Conservation (phyloP, 1,284 basidiomycete genomes). For the Papiliotrema laurentii region DNA sequence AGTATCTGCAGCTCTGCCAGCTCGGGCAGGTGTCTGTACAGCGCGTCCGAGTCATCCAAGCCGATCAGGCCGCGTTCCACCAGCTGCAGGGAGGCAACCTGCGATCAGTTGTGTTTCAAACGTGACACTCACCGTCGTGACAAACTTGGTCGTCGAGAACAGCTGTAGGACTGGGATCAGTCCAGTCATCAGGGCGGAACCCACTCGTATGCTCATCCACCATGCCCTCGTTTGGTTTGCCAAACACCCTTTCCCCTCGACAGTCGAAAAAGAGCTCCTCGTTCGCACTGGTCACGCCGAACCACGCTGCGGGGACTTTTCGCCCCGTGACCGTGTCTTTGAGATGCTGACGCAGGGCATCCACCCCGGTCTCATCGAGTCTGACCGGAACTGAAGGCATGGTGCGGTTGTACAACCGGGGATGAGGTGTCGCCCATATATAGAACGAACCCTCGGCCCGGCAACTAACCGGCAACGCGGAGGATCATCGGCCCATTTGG, state of each 20-base stretch:
- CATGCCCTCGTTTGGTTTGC: slow-evolving; percentile 20
- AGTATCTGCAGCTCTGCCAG: slow-evolving; percentile 26
- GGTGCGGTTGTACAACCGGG: no score
- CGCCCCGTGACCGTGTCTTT: not conserved
- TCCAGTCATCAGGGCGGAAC: slow-evolving; percentile 3
- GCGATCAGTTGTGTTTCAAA: not conserved
- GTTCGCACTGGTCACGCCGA: slow-evolving; percentile 31
- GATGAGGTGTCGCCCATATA: no score
- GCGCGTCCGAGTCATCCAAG: slow-evolving; percentile 24
- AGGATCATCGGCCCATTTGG: no score
- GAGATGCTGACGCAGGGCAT: not conserved
- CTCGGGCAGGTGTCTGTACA: slow-evolving; percentile 32
- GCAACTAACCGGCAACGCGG: no score
- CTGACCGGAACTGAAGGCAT: no score
- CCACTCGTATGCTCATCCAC: slow-evolving; percentile 33
- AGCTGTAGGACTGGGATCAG: slow-evolving; percentile 20
- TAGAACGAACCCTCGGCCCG: no score
- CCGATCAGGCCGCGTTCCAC: slow-evolving; percentile 28
- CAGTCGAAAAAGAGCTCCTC: slow-evolving; percentile 29
- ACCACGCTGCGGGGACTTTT: slow-evolving; percentile 23
- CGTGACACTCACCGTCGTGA: slow-evolving; percentile 30
- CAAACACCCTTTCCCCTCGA: slow-evolving; percentile 27
- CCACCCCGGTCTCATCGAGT: not conserved
- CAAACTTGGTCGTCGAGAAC: slow-evolving; percentile 38
- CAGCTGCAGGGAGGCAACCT: slow-evolving; percentile 33